These are phyloP conservation scores for Kuraishia cidri DNA, from an alignment of 805 yeast species.

Conservation along the genomic window DNA sequence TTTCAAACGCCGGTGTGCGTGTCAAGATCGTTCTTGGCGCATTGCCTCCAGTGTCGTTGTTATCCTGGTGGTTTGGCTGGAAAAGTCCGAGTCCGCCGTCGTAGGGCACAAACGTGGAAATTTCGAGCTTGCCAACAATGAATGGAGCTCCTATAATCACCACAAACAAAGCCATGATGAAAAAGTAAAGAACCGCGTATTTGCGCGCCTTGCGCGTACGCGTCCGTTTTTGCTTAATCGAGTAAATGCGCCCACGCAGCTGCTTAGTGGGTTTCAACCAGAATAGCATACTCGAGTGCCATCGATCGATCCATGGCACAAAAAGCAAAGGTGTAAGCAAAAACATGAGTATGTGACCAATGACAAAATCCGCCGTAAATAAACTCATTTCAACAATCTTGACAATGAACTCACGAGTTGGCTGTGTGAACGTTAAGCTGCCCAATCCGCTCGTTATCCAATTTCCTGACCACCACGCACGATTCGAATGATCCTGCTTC, in stretches of 20 bases:
- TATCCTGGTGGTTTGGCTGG: slow-evolving; percentile 53
- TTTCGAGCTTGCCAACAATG: slow-evolving; percentile 35
- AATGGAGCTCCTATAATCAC: slow-evolving; percentile 27
- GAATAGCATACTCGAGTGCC: slow-evolving; percentile 39
- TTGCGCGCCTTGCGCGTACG: slow-evolving; percentile 31
- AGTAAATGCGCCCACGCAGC: slow-evolving; percentile 28
- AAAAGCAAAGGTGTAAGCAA: slow-evolving; percentile 28
- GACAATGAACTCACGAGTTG: slow-evolving; percentile 34
- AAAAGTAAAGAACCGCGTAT: slow-evolving; percentile 37
- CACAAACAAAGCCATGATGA: slow-evolving; percentile 22
- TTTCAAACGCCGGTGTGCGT: neutral
- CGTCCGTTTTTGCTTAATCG: slow-evolving; percentile 25
- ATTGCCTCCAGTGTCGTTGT: slow-evolving; percentile 56
- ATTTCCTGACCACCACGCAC: slow-evolving; percentile 48
- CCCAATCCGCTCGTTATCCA: slow-evolving; percentile 33
- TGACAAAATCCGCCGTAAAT: slow-evolving; percentile 37
- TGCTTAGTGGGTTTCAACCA: slow-evolving; percentile 34
- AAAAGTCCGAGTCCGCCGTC: slow-evolving; percentile 25
- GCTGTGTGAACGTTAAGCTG: slow-evolving; percentile 28
- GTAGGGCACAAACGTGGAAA: slow-evolving; percentile 8
- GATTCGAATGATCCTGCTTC: slow-evolving; percentile 27
- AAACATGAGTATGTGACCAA: slow-evolving; percentile 32
- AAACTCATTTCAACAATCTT: slow-evolving; percentile 33
- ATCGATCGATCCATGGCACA: slow-evolving; percentile 35
- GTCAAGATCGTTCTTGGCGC: slow-evolving; percentile 38